These are phyloP conservation scores for Volvox reticuliferus DNA, from an alignment of 139 green algal genomes.

Conservation along the genomic window DNA sequence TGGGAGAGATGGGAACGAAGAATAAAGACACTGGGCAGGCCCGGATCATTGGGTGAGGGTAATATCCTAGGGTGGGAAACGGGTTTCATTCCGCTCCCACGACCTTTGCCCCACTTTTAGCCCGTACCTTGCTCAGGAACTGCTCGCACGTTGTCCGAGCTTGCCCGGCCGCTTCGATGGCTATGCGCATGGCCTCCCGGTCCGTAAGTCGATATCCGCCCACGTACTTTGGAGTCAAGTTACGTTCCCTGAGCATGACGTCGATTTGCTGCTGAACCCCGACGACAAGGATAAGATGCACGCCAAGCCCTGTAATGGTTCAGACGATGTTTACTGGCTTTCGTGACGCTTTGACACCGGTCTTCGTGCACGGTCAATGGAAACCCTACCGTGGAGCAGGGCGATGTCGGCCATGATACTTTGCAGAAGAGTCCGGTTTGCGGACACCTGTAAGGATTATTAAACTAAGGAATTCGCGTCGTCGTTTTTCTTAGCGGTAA, in stretches of 20 bases:
- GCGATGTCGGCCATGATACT: slow-evolving; percentile 87
- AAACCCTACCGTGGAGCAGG: slow-evolving; percentile 85
- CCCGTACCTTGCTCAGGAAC: slow-evolving; percentile 77
- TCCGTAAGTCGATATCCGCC: slow-evolving; percentile 90
- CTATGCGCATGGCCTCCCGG: slow-evolving; percentile 66
- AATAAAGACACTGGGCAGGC: too few species aligned
- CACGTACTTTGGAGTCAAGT: slow-evolving; percentile 65
- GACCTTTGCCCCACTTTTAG: not conserved
- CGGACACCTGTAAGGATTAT: slow-evolving; percentile 58
- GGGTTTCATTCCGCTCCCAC: too few species aligned
- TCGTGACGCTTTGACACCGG: not conserved
- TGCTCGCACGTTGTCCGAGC: slow-evolving; percentile 82
- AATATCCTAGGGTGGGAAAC: too few species aligned
- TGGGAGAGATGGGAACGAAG: too few species aligned
- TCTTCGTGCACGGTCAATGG: not conserved
- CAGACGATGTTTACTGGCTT: not conserved
- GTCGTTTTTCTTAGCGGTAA: not conserved
- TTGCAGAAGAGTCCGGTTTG: slow-evolving; percentile 63
- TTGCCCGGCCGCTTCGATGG: slow-evolving; percentile 80
- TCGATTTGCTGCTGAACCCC: slow-evolving; percentile 84
- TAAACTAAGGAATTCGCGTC: not conserved
- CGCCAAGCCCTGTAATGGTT: slow-evolving; percentile 83
- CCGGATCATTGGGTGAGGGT: too few species aligned
- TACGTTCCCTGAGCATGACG: slow-evolving; percentile 58
- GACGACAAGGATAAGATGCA: slow-evolving; percentile 90